phyloP scores from a whole-genome alignment of 148 eudicot genomes.

The Camellia granthamiana region DNA sequence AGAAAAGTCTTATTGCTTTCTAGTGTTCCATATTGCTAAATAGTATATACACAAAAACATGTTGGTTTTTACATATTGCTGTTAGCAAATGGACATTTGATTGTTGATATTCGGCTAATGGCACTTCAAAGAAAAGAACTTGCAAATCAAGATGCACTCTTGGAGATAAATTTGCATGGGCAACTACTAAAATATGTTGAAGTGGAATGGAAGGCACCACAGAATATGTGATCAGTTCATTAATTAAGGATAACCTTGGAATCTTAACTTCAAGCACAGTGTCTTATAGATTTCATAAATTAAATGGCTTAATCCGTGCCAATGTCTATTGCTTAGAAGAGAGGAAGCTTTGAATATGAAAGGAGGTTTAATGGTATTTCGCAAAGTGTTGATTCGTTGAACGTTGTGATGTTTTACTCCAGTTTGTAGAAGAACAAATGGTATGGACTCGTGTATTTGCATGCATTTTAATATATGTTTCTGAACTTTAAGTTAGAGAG shows the following conservation, averaged over 20 bases:
- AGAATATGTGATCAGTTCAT: background rate
- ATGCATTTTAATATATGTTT: no score
- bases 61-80: background rate
- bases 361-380: no score
- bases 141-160: conserved; percentile 4
- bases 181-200: background rate
- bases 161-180: background rate
- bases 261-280: background rate
- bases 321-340: background rate
- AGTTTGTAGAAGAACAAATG: no score
- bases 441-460: no score
- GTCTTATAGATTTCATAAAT: background rate
- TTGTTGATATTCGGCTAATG: conserved; percentile 10
- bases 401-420: no score
- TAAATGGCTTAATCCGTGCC: background rate
- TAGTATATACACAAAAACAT: background rate
- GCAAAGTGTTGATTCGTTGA: no score
- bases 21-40: background rate
- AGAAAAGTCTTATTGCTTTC: background rate
- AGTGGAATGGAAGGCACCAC: background rate
- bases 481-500: no score
- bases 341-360: background rate
- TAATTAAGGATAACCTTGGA: background rate
- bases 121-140: conserved; percentile 8
- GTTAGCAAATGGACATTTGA: conserved; percentile 13